These are phyloP conservation scores for Tulasnella sp. DNA, from an alignment of 768 basidiomycete species.

Conservation along the genomic window DNA sequence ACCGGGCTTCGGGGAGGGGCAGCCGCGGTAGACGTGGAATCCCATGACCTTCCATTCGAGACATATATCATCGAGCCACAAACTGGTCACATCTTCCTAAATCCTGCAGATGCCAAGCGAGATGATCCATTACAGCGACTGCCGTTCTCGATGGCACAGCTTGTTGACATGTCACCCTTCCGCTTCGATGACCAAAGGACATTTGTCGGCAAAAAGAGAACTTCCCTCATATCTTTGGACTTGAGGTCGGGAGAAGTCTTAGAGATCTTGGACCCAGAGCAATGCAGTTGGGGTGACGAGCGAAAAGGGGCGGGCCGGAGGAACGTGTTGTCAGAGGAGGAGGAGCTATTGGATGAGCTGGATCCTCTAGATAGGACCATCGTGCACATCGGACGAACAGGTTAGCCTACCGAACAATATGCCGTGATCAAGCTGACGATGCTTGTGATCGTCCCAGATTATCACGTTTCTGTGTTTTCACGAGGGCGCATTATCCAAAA, in stretches of 20 bases:
- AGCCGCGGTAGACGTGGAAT: conserved; percentile 13
- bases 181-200: conserved; percentile 67
- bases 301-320: background rate
- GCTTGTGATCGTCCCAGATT: conserved; percentile 44
- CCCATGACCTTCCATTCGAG: conserved; percentile 31
- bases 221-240: conserved; percentile 44
- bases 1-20: conserved; percentile 19
- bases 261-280: conserved; percentile 53
- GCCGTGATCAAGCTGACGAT: background rate
- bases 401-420: conserved; percentile 30
- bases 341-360: conserved; percentile 41
- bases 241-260: conserved; percentile 73
- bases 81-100: conserved; percentile 86
- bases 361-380: conserved; percentile 33
- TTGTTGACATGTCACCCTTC: conserved; percentile 80
- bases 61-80: conserved; percentile 92
- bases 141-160: conserved; percentile 82
- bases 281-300: conserved; percentile 52
- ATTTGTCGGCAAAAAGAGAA: conserved; percentile 88
- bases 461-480: conserved; percentile 73
- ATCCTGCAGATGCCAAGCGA: conserved; percentile 43
- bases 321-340: conserved; percentile 19
- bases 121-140: conserved; percentile 66
- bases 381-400: conserved; percentile 57
- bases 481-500: conserved; percentile 50